phyloP scores from a whole-genome alignment of 2,329 filamentous ascomycete species.

The Ustulina deusta region DNA sequence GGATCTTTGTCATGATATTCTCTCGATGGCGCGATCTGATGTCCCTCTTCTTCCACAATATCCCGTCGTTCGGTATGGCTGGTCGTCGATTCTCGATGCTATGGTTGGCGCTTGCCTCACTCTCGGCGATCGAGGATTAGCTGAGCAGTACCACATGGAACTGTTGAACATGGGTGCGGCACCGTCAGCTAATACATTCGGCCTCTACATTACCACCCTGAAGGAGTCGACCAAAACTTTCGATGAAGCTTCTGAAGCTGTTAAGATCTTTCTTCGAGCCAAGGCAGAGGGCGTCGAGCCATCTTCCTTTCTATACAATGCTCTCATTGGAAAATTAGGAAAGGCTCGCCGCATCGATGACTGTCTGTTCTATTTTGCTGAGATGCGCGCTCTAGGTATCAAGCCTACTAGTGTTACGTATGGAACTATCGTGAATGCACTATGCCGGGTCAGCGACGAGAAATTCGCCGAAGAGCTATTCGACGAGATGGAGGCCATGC shows the following conservation, averaged over 20 bases:
- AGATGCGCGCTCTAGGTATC: constrained; percentile 94
- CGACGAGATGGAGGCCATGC: constrained; percentile 98
- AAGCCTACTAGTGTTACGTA: constrained; percentile 98
- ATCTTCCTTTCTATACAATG: constrained; percentile 97
- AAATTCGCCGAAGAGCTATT: constrained; percentile 98
- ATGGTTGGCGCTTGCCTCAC: constrained; percentile 95
- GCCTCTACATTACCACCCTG: constrained; percentile 98
- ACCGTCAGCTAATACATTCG: constrained; percentile 96
- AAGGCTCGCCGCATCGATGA: constrained; percentile 98
- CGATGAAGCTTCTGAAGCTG: constrained; percentile 94
- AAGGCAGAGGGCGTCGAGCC: constrained; percentile 95
- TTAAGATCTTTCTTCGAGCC: constrained; percentile 96
- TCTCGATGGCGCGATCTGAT: constrained; percentile 89
- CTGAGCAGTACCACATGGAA: constrained; percentile 90
- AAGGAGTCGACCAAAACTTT: constrained; percentile 98
- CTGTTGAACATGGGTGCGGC: constrained; percentile 89
- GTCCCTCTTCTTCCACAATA: constrained; percentile 88
- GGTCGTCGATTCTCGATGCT: constrained; percentile 94
- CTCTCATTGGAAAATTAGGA: constrained; percentile 96
- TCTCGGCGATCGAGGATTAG: constrained; percentile 81
- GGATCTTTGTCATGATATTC: constrained; percentile 84
- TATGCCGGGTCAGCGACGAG: constrained; percentile 97
- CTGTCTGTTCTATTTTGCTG: constrained; percentile 96
- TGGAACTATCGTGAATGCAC: constrained; percentile 96
- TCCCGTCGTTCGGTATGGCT: constrained; percentile 89